Evolutionary conservation across 371 early-diverging fungal species (phyloP).

Genomic region (Sporodiniella umbellata): DNA sequence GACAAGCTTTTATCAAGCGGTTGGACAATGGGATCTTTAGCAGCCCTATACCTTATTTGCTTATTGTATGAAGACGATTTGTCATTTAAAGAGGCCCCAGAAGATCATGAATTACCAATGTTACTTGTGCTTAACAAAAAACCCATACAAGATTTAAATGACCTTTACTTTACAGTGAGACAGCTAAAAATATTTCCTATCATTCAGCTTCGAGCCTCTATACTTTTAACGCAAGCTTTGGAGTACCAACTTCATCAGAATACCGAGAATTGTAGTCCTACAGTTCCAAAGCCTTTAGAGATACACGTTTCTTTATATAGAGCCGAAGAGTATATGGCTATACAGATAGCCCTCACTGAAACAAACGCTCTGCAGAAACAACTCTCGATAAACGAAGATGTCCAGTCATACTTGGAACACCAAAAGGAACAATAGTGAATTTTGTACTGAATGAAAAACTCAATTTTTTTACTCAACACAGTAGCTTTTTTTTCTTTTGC

Average conservation of each 20-base stretch:
- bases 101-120: too few species aligned
- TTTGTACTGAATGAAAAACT: neutral
- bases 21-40: slow-evolving; percentile 16
- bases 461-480: too few species aligned
- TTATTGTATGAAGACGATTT: slow-evolving; percentile 24
- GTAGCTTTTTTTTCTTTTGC: too few species aligned
- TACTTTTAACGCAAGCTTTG: slow-evolving; percentile 25
- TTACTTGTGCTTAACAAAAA: neutral
- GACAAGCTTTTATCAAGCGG: slow-evolving; percentile 4
- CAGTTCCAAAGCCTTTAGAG: neutral
- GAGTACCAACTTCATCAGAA: slow-evolving; percentile 7
- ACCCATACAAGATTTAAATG: slow-evolving; percentile 1
- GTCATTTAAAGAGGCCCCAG: neutral
- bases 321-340: slow-evolving; percentile 1
- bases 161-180: slow-evolving; percentile 2
- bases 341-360: neutral
- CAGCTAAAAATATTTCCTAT: slow-evolving; percentile 8
- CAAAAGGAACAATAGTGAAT: neutral
- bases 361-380: neutral
- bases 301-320: slow-evolving; percentile 8
- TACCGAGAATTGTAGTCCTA: neutral
- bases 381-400: neutral
- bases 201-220: slow-evolving; percentile 19
- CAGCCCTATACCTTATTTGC: slow-evolving; percentile 24
- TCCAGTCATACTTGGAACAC: neutral